These are phyloP conservation scores for Austroboletus novae-zelandiae DNA, from an alignment of 1,284 basidiomycete genomes.

Conservation along the genomic window DNA sequence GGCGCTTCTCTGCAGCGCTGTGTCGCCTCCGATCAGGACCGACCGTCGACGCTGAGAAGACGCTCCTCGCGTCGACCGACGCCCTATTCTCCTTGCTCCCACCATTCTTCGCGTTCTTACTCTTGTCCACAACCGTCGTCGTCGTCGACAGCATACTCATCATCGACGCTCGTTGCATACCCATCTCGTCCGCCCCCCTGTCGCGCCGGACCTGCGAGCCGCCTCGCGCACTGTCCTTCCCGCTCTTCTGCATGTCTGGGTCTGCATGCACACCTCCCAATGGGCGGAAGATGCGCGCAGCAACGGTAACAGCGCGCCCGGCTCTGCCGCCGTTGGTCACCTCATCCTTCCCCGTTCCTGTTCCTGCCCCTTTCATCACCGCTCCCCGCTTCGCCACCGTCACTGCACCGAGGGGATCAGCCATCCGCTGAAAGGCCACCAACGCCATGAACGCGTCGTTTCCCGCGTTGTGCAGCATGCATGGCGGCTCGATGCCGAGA, in stretches of 20 bases:
- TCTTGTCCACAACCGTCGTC: conserved; percentile 1
- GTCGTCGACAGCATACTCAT: conserved; percentile 14
- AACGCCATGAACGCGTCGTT: conserved; percentile 69
- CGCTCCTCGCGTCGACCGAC: not conserved
- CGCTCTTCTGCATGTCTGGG: not conserved
- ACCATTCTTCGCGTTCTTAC: conserved; percentile 1
- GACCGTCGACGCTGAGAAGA: conserved; percentile 1
- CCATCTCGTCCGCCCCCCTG: conserved; percentile 25
- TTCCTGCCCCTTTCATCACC: not conserved
- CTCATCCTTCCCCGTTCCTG: not conserved
- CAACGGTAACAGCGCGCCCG: conserved; percentile 13
- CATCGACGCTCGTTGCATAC: conserved; percentile 19
- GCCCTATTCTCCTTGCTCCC: conserved; percentile 7
- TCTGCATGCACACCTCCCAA: not conserved
- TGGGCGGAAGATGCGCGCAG: conserved; percentile 21
- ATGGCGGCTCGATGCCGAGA: conserved; percentile 40
- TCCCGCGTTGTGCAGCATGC: conserved; percentile 62
- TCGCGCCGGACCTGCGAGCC: not conserved
- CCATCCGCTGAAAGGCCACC: conserved; percentile 60
- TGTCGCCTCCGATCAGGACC: conserved; percentile 5
- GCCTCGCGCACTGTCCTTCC: not conserved
- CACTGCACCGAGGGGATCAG: conserved; percentile 41
- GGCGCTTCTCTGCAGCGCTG: conserved; percentile 7
- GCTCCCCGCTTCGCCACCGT: not conserved
- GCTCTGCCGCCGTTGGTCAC: not conserved